Conservation (phyloP, 1,284 basidiomycete species). For the Wallemia mellicola region DNA sequence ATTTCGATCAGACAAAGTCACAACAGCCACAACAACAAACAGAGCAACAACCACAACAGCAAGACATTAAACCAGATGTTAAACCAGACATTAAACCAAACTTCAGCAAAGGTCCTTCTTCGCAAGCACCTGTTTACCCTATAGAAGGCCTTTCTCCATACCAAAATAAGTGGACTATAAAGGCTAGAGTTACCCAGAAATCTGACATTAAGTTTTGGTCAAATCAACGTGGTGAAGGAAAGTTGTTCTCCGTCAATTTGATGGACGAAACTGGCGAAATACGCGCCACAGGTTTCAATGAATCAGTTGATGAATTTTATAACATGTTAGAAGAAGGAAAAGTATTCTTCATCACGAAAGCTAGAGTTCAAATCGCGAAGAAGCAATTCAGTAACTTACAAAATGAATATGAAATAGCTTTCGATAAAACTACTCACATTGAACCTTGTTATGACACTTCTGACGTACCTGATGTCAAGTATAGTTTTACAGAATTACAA, state of each 20-base stretch:
- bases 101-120: neutral
- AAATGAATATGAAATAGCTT: constrained; percentile 78
- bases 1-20: constrained; percentile 4
- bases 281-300: constrained; percentile 70
- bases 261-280: constrained; percentile 94
- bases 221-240: constrained; percentile 74
- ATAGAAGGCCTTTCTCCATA: constrained; percentile 91
- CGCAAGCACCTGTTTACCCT: constrained; percentile 29
- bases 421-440: constrained; percentile 58
- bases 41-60: constrained; percentile 2
- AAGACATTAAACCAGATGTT: constrained; percentile 1
- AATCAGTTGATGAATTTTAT: constrained; percentile 54
- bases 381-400: constrained; percentile 76
- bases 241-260: constrained; percentile 70
- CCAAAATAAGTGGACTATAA: constrained; percentile 96
- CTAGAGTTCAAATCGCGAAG: constrained; percentile 76
- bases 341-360: constrained; percentile 73
- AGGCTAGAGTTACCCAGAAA: constrained; percentile 71
- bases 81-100: neutral
- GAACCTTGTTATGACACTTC: constrained; percentile 41
- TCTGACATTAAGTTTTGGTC: constrained; percentile 70
- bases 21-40: constrained; percentile 2
- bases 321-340: constrained; percentile 65
- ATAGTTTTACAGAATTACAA: constrained; percentile 42
- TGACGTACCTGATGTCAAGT: constrained; percentile 49